Evolutionary conservation across 2,329 filamentous ascomycete genomes (phyloP), one percentile per base, ranked within the genome.

Genomic region (Aspergillus sp.): DNA sequence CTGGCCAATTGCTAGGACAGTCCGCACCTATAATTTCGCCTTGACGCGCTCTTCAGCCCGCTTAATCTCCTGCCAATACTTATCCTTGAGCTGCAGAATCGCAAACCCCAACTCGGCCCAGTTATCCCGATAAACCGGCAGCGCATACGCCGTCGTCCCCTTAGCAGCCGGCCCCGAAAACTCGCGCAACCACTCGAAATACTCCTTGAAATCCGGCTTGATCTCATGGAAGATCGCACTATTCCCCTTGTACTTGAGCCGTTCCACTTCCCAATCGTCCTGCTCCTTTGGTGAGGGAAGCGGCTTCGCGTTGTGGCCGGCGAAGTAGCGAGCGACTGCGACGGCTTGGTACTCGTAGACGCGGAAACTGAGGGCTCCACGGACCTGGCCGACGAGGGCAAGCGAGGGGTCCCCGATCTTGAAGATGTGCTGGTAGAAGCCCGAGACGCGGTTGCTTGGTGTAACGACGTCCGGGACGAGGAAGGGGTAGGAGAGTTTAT

Each of bases 81-180:
- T 54, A 31, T 69, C 65, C 31, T 69, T 70, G 9, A 61, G 41
- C n/a, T 61, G 56, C 7, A 69, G 52, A 15, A 69, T 61, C 30
- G 63, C 65, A 48, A 70, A 67, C 19, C 55, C 67, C 46, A 63
- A 49, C 19, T 72, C 68, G n/a, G 59, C 64, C 75, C 76, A 77
- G 13, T 69, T 69, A 11, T 74, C 70, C 22, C 79, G 76, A 59
- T 77, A 82, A 0, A 68, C 69, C 2, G 77, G 76, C 49, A 82
- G 63, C 7, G 64, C 62, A 17, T 78, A 73, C 1, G 74, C 77
- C 0, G 68, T 73, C 0, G 76, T 78, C 1, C 73, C 77, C 4
- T 69, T 61, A 0, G 71, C 73, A 7, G 80, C 76, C 1, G 77
- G 71, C 0, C 79, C 79, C 1, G 79, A 79, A 17, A 81, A 69